phyloP scores from a whole-genome alignment of 1,139 yeast genomes.

The Casaregolazyma suthepensis region DNA sequence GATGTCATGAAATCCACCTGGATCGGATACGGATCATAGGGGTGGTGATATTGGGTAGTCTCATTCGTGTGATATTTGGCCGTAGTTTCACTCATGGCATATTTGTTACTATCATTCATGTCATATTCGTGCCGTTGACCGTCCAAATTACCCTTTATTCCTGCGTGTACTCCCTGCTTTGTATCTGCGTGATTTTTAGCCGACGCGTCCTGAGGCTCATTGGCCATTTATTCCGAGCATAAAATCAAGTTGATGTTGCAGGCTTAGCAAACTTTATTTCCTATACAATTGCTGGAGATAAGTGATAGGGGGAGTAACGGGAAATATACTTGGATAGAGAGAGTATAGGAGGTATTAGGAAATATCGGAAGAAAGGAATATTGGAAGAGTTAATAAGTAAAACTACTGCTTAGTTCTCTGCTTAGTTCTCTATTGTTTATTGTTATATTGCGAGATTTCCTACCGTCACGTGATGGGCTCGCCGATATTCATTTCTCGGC shows the following conservation, averaged over 20 bases:
- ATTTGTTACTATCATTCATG: neutral
- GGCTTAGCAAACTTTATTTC: neutral
- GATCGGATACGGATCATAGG: constrained; percentile 73
- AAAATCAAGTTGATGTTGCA: neutral
- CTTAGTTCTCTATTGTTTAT: too few species aligned
- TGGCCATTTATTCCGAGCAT: neutral
- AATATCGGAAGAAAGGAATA: neutral
- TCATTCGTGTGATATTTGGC: neutral
- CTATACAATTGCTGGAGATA: neutral
- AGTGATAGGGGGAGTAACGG: neutral
- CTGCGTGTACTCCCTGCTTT: neutral
- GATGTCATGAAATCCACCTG: constrained; percentile 73
- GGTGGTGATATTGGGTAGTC: constrained; percentile 51
- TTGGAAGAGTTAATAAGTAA: too few species aligned
- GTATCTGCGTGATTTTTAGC: neutral
- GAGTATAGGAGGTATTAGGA: neutral
- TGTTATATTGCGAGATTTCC: too few species aligned
- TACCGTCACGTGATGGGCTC: constrained; percentile 38
- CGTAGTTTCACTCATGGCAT: neutral
- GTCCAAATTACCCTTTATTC: neutral
- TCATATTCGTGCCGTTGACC: neutral
- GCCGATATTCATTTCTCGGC: constrained; percentile 44
- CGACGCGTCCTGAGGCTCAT: neutral
- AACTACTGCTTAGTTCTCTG: too few species aligned
- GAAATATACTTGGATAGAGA: neutral